Evolutionary conservation across 768 basidiomycete genomes (phyloP), one percentile per base, ranked within the genome.

Genomic region (Auricularia auricula-judae): DNA sequence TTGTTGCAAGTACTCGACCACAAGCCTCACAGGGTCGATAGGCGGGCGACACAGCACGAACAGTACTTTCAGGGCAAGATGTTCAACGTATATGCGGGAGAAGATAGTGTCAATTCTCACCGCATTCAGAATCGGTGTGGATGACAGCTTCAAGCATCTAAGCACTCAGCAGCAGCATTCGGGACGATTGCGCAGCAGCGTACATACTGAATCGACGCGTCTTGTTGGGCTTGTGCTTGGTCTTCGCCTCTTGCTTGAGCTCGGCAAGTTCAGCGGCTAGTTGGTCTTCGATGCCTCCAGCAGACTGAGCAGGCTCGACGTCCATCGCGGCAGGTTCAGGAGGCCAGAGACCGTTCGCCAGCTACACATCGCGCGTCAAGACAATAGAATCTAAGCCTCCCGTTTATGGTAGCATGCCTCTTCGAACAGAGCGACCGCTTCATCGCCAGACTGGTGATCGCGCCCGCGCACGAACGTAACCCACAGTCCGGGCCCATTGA

Each of bases 391-490:
- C 64, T 43, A 18, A 61, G 58, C 14, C n/a, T 35, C 65, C 21
- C 51, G 33, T 34, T 65, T 60, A 43, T 33, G 35, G 3, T 21
- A 3, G 33, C 39, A 36, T 53, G 91, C 91, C 62, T 81, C 81
- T 65, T 91, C 88, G 63, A 93, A 90, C 10, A 93, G 70, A 70
- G 91, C 89, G 67, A 86, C 87, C 42, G 90, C 73, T 71, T 93
- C 91, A 43, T 86, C 84, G 3, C 90, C 82, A 0, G 88, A 81
- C 70, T 86, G 86, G 67, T 82, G 87, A 72, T 93, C 92, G 68
- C 87, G 93, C 21, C 91, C 91, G 72, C 87, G 90, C 36, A 91
- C 82, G 68, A 89, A 93, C 70, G 86, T 91, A 10, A 84, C 88
- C 91, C 91, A 93, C 21, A 93, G 76, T 18, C 91, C 91, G 21